phyloP scores from a whole-genome alignment of 164 flowering plant genomes.

The Tetrastigma voinierianum region DNA sequence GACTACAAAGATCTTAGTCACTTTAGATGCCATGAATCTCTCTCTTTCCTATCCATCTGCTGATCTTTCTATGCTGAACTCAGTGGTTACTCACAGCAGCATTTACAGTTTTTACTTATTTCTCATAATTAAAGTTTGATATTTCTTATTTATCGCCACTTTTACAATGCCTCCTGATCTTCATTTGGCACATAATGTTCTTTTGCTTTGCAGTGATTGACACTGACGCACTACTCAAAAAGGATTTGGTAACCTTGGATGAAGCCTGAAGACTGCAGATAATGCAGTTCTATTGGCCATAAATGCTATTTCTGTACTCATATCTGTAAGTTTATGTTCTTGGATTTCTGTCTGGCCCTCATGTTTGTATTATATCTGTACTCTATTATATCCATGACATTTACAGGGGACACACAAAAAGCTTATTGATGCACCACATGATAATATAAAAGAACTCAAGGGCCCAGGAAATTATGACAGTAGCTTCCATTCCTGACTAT shows the following conservation, averaged over 20 bases:
- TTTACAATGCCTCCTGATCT: neutral
- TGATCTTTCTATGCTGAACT: no score
- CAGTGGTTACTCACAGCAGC: no score
- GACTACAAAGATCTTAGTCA: no score
- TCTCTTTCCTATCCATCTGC: no score
- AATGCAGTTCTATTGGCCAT: slow-evolving; percentile 75
- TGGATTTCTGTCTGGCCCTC: neutral
- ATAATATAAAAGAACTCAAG: slow-evolving; percentile 42
- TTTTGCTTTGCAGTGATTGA: slow-evolving; percentile 66
- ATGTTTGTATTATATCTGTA: neutral
- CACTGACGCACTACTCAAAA: slow-evolving; percentile 64
- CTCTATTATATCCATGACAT: slow-evolving; percentile 11
- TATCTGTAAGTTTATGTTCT: slow-evolving; percentile 54
- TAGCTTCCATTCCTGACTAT: slow-evolving; percentile 26
- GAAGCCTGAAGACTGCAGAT: slow-evolving; percentile 86
- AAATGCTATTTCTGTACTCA: slow-evolving; percentile 60
- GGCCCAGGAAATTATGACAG: slow-evolving; percentile 51
- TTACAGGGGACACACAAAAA: slow-evolving; percentile 62
- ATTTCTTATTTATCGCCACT: neutral
- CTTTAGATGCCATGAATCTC: no score
- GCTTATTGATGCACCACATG: slow-evolving; percentile 34
- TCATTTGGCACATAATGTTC: neutral
- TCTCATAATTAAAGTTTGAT: no score
- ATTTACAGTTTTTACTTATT: no score
- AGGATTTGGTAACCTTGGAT: slow-evolving; percentile 79